Evolutionary conservation across 352 stramenopile genomes (phyloP), one percentile per base, ranked within the genome.

Genomic region (Phytophthora citricola): DNA sequence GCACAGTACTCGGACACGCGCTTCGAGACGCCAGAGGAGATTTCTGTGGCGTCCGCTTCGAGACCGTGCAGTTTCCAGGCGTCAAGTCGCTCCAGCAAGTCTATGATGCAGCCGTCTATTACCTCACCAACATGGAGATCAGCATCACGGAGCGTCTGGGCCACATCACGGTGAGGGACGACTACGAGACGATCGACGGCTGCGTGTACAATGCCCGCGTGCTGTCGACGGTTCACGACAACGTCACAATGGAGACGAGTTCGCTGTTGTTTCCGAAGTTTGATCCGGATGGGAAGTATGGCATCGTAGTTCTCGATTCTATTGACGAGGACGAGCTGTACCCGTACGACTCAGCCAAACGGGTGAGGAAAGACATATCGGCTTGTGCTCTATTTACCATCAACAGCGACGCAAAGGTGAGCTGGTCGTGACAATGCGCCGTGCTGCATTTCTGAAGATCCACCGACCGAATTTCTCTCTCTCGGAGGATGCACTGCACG

Each of bases 251-350:
- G 39, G 71, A 79, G 43, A 73, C 63, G 7, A 82, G 70, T 43
- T 62, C 66, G 31, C 47, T 78, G 2, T 34, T 70, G 11, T 79
- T 78, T 44, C 38, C 66, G 5, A 61, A 69, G 26, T 50, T 76
- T 26, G 65, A 71, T 9, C 34, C 57, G 10, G 55, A 66, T 41
- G 65, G 32, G 14, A 29, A 56, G 10, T 69, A 53, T 17, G 63
- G 51, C 3, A 65, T 75, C 4, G 44, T 72, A 14, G 45, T 48
- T 17, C 17, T 60, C 24, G 76, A 85, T 39, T 82, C 54, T 38
- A 65, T 83, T 31, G 71, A 87, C 40, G 53, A 66, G 2, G 78
- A 87, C 45, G 68, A 72, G 6, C 17, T 76, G 11, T 81, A 83
- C 47, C 74, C 76, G 38, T 84, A 88, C 41, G 63, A 56, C 2